Base-by-base conservation (phyloP, 352 stramenopile genomes). In the Globisporangium splendens region DNA sequence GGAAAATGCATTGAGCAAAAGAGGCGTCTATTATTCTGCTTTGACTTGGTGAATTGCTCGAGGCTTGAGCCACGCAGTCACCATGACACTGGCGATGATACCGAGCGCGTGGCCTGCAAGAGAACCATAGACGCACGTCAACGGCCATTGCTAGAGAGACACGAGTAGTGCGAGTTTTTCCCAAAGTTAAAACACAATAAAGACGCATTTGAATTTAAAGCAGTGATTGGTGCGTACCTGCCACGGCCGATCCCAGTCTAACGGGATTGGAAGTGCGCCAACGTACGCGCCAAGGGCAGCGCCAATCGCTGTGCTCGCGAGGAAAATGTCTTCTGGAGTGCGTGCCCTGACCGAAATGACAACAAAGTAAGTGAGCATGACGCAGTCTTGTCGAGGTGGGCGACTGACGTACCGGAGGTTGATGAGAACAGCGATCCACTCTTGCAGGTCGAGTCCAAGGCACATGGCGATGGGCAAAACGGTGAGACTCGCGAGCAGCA, bases 221-320 rank as follows among this genome's bases (percentile, higher is more conserved):
- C 10, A 49, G 20, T 8, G 17, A n/a, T 4, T n/a, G 52, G 1
- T n/a, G 1, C 63, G 47, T 70, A 90, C 81, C 79, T 95, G 86
- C 86, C 84, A 95, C 33, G 86, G 86, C 31, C 84, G 84, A 72
- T 95, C 86, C 86, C 86, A 95, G 53, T 95, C 86, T 8, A 95
- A 59, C 2, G 86, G 86, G 63, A 95, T 91, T 43, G 86, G 80
- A 11, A 95, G 52, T 21, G 84, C 83, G 21, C 86, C 86, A 21
- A 91, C 17, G 53, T 93, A 95, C 0, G 75, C 72, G 44, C 86
- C 86, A 5, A 93, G 46, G 15, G 74, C 70, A 13, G 79, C 72
- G 28, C 83, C 83, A 33, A 92, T 73, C 4, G 65, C 69, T 13
- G 83, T 79, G 44, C 69, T 77, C 20, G 81, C 66, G 21, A 90